Base-by-base conservation (phyloP, 306 rosid species). In the Dryas drummondii region DNA sequence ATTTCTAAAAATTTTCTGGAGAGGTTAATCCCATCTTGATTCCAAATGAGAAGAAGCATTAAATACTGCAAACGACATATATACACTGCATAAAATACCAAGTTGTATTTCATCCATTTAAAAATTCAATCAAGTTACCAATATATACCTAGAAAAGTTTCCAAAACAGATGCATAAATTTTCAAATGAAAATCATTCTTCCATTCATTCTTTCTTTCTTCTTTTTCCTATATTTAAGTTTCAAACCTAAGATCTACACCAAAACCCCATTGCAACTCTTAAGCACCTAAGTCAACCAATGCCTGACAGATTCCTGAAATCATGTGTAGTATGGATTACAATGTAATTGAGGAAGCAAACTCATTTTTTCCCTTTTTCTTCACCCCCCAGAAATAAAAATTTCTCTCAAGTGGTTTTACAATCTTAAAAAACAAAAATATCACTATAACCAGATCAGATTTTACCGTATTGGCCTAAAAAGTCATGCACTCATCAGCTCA, bases 391-490 rank as follows among this genome's bases (percentile, higher is more conserved):
- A 60, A 46, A 32, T 60, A 42, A 48, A 22, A 40, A 22, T 22
- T 22, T 22, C 78, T 56, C 80, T 52, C 42, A 74, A 65, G 40
- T 32, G 71, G 71, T 66, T 55, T 74, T 62, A 74, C 41, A 61
- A 19, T 49, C 75, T 27, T 27, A 12, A 49, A 12, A 9, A 51
- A 4, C 22, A 57, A 56, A 32, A 1, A 32, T 32, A 32, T 32
- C 37, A 32, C 37, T 22, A 9, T 49, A 77, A 51, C 7, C 54
- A 11, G 66, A 62, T n/a, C 61, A 65, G 45, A 14, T 12, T 16
- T n/a, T 11, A 9, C 45, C 9, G 19, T n/a, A 72, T 9, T 9
- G 41, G 16, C 73, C 26, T 7, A 8, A 16, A 9, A 27, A 71
- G 15, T 12, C 42, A 41, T 41, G 12, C 15, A 63, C 27, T 45